Base-by-base conservation (phyloP, 106 monocot genomes). In the Posidonia australis region DNA sequence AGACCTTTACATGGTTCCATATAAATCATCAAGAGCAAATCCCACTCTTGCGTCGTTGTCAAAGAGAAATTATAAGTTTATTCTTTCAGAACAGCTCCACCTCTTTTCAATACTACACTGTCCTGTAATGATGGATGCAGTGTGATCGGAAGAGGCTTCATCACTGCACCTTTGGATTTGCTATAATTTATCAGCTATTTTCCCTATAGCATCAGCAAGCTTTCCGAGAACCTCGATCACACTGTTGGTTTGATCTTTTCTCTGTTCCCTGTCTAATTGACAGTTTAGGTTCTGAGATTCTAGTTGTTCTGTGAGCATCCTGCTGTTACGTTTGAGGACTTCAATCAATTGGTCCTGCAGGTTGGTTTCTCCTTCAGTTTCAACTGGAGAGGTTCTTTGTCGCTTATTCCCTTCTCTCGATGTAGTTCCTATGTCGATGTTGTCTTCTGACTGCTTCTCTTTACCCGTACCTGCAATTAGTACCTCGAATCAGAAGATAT, bases 131-230 rank as follows among this genome's bases (percentile, higher is more conserved):
- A 49, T 3, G 49, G n/a, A 49, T 17, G 3, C 49, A 49, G 16
- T 49, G 49, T 49, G 49, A 49, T 49, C 49, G 13, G 18, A n/a
- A 58, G 58, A 58, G 58, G 58, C 13, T 58, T 58, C 58, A 58
- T 31, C 58, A 58, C 58, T 27, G 12, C 31, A 58, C 13, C 26
- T 29, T 20, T 13, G 44, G 41, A 12, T 63, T 63, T n/a, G 60
- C 70, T 77, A 86, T 19, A 88, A 73, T 62, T 84, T 88, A 36
- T 88, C 84, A 30, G 88, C 88, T 41, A 88, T 88, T 74, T 57
- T 84, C 26, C 81, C 78, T 19, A 88, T 65, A 29, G 81, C 79
- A 66, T 89, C 88, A 12, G 88, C 84, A 11, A 89, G 77, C 54
- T 82, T 84, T 57, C 72, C 62, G 20, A 89, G 81, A 31, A 82